Conservation (phyloP, 1,284 basidiomycete genomes). For the Chalciporus sp. region DNA sequence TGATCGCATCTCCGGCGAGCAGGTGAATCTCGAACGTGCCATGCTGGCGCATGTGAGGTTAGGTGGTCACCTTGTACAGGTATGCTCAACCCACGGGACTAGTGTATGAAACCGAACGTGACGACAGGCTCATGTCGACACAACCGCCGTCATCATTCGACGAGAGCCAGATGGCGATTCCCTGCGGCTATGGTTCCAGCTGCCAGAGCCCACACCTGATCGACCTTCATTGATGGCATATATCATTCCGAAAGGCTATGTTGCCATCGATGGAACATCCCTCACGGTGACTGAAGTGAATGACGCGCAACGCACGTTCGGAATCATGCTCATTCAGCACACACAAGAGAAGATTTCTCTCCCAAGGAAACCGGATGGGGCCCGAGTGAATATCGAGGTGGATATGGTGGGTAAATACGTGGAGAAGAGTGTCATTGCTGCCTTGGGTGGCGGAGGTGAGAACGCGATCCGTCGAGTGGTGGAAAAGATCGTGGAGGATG, state of each 20-base stretch:
- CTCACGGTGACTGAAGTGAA: slow-evolving; percentile 88
- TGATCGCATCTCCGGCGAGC: slow-evolving; percentile 76
- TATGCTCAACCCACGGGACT: slow-evolving; percentile 34
- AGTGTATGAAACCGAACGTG: not conserved
- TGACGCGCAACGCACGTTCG: slow-evolving; percentile 72
- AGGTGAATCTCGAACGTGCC: slow-evolving; percentile 93
- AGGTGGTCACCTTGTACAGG: slow-evolving; percentile 98
- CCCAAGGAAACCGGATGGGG: slow-evolving; percentile 72
- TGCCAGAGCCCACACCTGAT: slow-evolving; percentile 62
- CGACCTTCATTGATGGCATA: slow-evolving; percentile 76
- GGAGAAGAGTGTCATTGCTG: slow-evolving; percentile 77
- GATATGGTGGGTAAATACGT: slow-evolving; percentile 93
- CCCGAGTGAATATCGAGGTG: slow-evolving; percentile 92
- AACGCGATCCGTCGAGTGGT: slow-evolving; percentile 62
- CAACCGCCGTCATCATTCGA: slow-evolving; percentile 76
- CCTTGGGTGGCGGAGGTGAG: slow-evolving; percentile 63
- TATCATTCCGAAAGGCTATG: slow-evolving; percentile 95
- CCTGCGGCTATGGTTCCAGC: slow-evolving; percentile 77
- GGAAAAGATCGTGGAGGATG: slow-evolving; percentile 72
- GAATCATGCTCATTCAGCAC: slow-evolving; percentile 95
- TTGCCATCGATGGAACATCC: slow-evolving; percentile 94
- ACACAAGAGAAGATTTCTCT: slow-evolving; percentile 91
- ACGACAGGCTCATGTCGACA: slow-evolving; percentile 90
- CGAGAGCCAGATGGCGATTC: slow-evolving; percentile 85
- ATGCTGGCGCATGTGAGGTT: slow-evolving; percentile 93